Evolutionary conservation across 1,284 basidiomycete genomes (phyloP), one percentile per base, ranked within the genome.

Genomic region (Ustilago loliicola): DNA sequence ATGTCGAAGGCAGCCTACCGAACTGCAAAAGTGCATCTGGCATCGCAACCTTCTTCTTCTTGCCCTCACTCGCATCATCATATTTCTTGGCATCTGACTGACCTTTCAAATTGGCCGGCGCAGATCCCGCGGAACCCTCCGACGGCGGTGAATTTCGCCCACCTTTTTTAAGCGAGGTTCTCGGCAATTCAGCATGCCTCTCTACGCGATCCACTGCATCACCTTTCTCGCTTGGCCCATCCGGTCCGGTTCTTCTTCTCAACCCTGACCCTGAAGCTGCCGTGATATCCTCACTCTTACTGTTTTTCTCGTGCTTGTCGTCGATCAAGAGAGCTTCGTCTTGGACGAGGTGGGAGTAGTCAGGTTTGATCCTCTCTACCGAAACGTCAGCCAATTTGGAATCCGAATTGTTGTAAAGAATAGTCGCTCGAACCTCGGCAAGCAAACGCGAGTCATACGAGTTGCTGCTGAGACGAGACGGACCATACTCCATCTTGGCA

Each of bases 401-500:
- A 15, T 58, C 25, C 4, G 57, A 19, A 2, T 19, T 11, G 9
- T 13, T 11, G 36, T 60, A n/a, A 15, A 9, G 21, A 13, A 72
- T 23, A n/a, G 42, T 54, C 1, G 66, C 61, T 19, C 34, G 34
- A 29, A 61, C 30, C n/a, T 65, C 51, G 36, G 63, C 42, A 19
- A 60, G 50, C 60, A 82, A 61, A 11, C 77, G 63, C 40, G 56
- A 73, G 52, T 82, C 79, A 52, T 80, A 82, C 21, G 65, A 64
- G 40, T 80, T 77, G 34, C 63, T 57, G 40, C 79, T 70, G 3
- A 80, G 15, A 1, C 75, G 62, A 53, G 67, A 69, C 6, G 67
- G 30, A 10, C 79, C 72, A 36, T 76, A 60, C 54, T 72, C 70
- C 60, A 82, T 74, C 69, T 80, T 80, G 47, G 80, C 77, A 13